Conservation (phyloP, 2,329 filamentous ascomycete genomes). For the Fusarium sp. region DNA sequence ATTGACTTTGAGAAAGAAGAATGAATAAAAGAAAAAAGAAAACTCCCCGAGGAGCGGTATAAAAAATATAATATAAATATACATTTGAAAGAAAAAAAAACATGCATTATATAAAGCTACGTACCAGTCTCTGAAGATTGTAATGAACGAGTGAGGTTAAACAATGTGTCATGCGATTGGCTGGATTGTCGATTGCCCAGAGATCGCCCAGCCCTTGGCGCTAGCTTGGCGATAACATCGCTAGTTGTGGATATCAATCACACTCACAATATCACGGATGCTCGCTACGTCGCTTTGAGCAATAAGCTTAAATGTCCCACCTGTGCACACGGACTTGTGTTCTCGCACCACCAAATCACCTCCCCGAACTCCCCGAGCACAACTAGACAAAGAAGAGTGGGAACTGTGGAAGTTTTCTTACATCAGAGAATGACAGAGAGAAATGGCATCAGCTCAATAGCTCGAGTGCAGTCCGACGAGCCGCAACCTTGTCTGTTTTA, state of each 20-base stretch:
- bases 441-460: neutral
- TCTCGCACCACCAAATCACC: neutral
- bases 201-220: conserved; percentile 43
- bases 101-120: neutral
- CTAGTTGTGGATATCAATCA: conserved; percentile 21
- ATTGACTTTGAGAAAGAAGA: no score
- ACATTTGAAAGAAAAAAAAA: neutral
- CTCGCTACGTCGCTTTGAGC: conserved; percentile 4
- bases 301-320: conserved; percentile 45
- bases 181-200: conserved; percentile 27
- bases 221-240: conserved; percentile 38
- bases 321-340: neutral
- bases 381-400: neutral
- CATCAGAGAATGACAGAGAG: neutral
- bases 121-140: neutral
- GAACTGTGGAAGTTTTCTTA: neutral
- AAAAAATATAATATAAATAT: neutral
- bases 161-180: conserved; percentile 21
- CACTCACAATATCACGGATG: neutral
- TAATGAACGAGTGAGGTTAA: neutral
- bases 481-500: conserved; percentile 24
- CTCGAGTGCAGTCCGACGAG: conserved; percentile 22
- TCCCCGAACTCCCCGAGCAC: conserved; percentile 38
- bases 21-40: no score
- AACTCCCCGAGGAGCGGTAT: no score